Evolutionary conservation across 2,329 filamentous ascomycete genomes (phyloP), one percentile per base, ranked within the genome.

Genomic region (Aotearoamyces nothofagi): DNA sequence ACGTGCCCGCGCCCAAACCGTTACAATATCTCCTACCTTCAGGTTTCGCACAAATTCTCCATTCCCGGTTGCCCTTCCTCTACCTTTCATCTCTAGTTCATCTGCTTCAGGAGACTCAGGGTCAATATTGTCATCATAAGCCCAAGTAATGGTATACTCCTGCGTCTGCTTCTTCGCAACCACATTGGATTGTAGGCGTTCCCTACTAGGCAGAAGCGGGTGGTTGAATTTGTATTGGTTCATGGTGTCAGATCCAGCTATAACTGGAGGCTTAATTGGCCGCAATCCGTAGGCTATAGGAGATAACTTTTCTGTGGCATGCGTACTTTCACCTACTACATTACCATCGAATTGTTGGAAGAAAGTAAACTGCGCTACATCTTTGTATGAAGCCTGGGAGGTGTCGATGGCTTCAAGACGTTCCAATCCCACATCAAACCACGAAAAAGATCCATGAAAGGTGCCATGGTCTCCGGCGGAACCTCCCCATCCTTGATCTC

Each of bases 371-470:
- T 15, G 9, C 22, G 26, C 12, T 7, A 11, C 10, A 22, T 26
- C 22, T 17, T 25, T 17, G 15, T 10, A 15, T 22, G 45, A 33
- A 42, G 16, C 33, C 24, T 14, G 12, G 24, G 17, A 26, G 29
- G 24, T 33, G 31, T 47, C 40, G 1, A 41, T 45, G 10, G 52
- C 52, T 24, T 64, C 61, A 26, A 69, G 63, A 3, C 57, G 57
- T 46, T 77, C 71, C 10, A 72, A 44, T 0, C 71, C 71, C 10
- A 60, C 67, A 31, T 75, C 70, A 33, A 75, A 74, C 71, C 71
- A 78, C 0, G 70, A 70, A 50, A 52, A 71, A 0, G 70, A 67
- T 3, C 48, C 52, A 0, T 44, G 37, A 31, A 60, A 74, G 1
- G 56, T 57, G 2, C 55, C 55, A 2, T 41, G 43, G 0, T 48